Percentiles rank a stretch among this genome's conserved stretches.
These are phyloP conservation scores for Ogataea hybrid DNA, from an alignment of 1,139 yeast species.

Conservation along the genomic window DNA sequence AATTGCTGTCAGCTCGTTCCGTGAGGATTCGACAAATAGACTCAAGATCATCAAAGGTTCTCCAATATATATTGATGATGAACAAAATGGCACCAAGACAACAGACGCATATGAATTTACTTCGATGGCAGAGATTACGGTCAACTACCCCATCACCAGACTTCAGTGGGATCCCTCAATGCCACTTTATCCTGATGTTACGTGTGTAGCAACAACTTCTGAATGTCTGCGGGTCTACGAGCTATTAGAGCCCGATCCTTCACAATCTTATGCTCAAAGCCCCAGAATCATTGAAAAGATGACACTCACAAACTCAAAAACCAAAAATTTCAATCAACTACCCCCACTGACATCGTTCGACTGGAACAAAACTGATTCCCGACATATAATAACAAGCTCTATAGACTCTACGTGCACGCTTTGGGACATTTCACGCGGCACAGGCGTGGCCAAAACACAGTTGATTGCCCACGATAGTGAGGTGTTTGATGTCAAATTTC, in stretches of 20 bases:
- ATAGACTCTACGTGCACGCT: constrained; percentile 97
- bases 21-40: constrained; percentile 66
- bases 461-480: constrained; percentile 95
- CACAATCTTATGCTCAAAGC: background rate
- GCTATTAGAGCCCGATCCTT: constrained; percentile 28
- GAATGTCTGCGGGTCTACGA: constrained; percentile 72
- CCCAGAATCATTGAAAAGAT: constrained; percentile 35
- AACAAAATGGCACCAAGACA: constrained; percentile 4
- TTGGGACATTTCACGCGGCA: constrained; percentile 72
- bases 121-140: constrained; percentile 49
- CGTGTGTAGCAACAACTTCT: constrained; percentile 63
- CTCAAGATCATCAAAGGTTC: constrained; percentile 48
- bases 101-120: constrained; percentile 47
- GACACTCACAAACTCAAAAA: constrained; percentile 40
- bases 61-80: constrained; percentile 14
- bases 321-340: constrained; percentile 45
- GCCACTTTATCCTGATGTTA: constrained; percentile 24
- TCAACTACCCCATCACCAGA: constrained; percentile 67
- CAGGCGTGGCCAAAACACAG: constrained; percentile 85
- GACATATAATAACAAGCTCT: constrained; percentile 75
- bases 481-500: constrained; percentile 87
- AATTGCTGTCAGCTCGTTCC: constrained; percentile 64
- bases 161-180: constrained; percentile 69
- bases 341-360: constrained; percentile 93
- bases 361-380: constrained; percentile 79